These are phyloP conservation scores for Sporormia fimetaria DNA, from an alignment of 495 filamentous ascomycete genomes.

Conservation along the genomic window DNA sequence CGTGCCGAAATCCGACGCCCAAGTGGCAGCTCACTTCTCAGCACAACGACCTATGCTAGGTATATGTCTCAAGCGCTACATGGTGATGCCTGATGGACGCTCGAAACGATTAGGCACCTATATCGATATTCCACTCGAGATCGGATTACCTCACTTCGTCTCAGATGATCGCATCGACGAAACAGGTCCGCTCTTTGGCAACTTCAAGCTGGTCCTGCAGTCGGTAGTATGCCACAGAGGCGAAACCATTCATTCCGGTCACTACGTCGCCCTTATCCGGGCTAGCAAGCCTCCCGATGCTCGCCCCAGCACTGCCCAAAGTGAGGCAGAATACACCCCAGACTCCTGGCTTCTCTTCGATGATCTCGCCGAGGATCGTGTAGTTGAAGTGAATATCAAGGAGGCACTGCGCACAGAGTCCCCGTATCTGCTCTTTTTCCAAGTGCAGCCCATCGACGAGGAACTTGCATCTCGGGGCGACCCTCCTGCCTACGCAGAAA, in stretches of 20 bases:
- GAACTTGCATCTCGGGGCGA: slow-evolving; percentile 38
- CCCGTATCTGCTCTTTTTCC: slow-evolving; percentile 91
- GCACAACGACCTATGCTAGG: slow-evolving; percentile 71
- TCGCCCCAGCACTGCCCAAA: slow-evolving; percentile 6
- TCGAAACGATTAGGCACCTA: slow-evolving; percentile 61
- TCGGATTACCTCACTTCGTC: slow-evolving; percentile 82
- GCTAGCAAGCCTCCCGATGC: slow-evolving; percentile 35
- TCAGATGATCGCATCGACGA: slow-evolving; percentile 59
- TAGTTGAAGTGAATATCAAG: slow-evolving; percentile 65
- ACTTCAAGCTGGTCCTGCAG: slow-evolving; percentile 83
- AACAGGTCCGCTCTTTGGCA: slow-evolving; percentile 55
- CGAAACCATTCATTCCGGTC: slow-evolving; percentile 76
- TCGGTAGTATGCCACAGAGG: slow-evolving; percentile 87
- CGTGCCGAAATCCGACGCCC: slow-evolving; percentile 54
- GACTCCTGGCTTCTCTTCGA: slow-evolving; percentile 84
- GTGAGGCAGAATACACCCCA: slow-evolving; percentile 35
- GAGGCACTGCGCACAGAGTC: slow-evolving; percentile 68
- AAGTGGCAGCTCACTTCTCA: slow-evolving; percentile 62
- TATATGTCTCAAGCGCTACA: slow-evolving; percentile 86
- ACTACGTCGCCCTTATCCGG: slow-evolving; percentile 77
- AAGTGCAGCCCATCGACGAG: slow-evolving; percentile 75
- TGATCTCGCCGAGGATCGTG: slow-evolving; percentile 62
- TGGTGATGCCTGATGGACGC: slow-evolving; percentile 55
- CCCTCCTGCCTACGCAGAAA: slow-evolving; percentile 42
- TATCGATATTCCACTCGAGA: slow-evolving; percentile 85